Base-by-base conservation (phyloP, 257 asterid genomes). In the Forsythia suspensa region DNA sequence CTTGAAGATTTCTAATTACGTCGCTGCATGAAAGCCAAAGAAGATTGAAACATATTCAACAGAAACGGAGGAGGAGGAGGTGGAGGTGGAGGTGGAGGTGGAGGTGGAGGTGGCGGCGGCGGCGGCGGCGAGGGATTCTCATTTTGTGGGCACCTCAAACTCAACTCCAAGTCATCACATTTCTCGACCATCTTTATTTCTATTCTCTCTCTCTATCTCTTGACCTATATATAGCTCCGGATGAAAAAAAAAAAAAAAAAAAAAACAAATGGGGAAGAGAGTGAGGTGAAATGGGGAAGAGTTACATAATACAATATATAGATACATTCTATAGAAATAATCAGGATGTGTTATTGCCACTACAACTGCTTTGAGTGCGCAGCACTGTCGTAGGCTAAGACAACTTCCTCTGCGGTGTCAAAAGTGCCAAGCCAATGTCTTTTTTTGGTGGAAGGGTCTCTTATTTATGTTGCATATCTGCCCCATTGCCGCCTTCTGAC, bases 361-460 rank as follows among this genome's bases (percentile, higher is more conserved):
- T 74, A 67, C 79, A 55, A 73, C 36, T 36, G 44, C 8, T 46
- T 68, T 77, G 98, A 91, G 3, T 97, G 89, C 0, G 97, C 96
- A 0, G 97, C 93, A 78, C 97, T 81, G 84, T 93, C 96, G 80
- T 93, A 93, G 7, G 97, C 97, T 82, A 93, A 68, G 0, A 97
- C 98, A 0, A 97, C 98, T 78, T 93, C 98, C 84, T 93, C 97
- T 0, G 98, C 97, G 0, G 98, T 93, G 87, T 93, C 96, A 77
- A n/a, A 93, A 0, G 98, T 93, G 43, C 98, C 98, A 18, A 93
- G 81, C 98, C 98, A 93, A 67, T 93, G 98, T 74, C 98, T 65
- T 79, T 92, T 96, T 80, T 93, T 93, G 8, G 98, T 93, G 3
- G 88, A 80, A 0, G 98, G 98, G 86, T 93, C 96, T 67, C 98